Evolutionary conservation across 2,329 filamentous ascomycete genomes (phyloP).

Genomic region (Curvularia sp.): DNA sequence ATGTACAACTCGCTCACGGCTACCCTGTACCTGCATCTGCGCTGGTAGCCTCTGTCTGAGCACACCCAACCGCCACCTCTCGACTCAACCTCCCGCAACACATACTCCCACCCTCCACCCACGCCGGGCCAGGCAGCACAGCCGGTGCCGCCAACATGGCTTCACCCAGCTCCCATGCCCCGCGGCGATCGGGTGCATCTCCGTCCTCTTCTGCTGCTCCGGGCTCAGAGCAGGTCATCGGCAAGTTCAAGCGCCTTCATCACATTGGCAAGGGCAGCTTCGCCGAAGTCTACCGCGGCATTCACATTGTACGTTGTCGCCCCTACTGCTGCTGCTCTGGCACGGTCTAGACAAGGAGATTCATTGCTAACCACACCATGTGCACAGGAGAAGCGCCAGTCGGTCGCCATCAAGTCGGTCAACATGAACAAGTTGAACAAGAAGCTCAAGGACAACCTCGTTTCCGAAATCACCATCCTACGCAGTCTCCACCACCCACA

Average conservation of each 20-base stretch:
- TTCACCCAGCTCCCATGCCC: constrained; percentile 40
- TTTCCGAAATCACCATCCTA: constrained; percentile 93
- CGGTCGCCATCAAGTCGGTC: constrained; percentile 96
- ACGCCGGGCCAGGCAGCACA: constrained; percentile 35
- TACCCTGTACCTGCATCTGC: constrained; percentile 48
- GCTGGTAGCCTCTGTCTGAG: constrained; percentile 42
- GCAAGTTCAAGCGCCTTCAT: constrained; percentile 80
- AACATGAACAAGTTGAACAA: constrained; percentile 88
- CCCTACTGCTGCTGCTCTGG: not conserved
- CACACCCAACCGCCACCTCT: constrained; percentile 13
- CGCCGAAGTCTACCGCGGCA: constrained; percentile 89
- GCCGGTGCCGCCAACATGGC: constrained; percentile 48
- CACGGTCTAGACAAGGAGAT: not conserved
- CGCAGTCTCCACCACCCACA: constrained; percentile 94
- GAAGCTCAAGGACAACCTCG: constrained; percentile 95
- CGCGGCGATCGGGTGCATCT: constrained; percentile 48
- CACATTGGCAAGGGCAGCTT: constrained; percentile 98
- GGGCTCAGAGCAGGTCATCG: constrained; percentile 58
- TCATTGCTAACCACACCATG: constrained; percentile 25
- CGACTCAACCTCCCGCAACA: constrained; percentile 2
- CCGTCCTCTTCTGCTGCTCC: constrained; percentile 39
- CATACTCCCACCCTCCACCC: constrained; percentile 11
- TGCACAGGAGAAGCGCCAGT: constrained; percentile 73
- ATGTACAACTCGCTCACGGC: constrained; percentile 50
- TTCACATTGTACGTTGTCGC: constrained; percentile 71